phyloP scores from a whole-genome alignment of 306 rosid species.

The Cicer judaicum region DNA sequence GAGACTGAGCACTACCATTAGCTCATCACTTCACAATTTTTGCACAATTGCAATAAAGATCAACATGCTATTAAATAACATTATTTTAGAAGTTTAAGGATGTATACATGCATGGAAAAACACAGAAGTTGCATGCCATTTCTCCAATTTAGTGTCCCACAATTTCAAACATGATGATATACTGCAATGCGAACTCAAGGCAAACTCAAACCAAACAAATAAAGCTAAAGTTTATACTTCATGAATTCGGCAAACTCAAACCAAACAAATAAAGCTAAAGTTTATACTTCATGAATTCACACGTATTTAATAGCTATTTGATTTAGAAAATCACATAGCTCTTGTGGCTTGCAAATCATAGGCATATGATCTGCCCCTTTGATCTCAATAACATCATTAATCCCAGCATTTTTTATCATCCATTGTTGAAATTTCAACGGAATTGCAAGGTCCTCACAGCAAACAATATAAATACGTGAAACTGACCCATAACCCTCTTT shows the following conservation, averaged over 20 bases:
- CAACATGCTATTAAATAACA: too few species aligned
- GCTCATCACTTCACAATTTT: too few species aligned
- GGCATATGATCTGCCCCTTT: constrained; percentile 62
- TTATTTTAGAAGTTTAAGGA: too few species aligned
- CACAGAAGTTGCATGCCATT: not conserved
- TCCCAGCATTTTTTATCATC: constrained; percentile 59
- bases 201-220: not conserved
- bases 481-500: constrained; percentile 58
- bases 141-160: not conserved
- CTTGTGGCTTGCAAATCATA: constrained; percentile 52
- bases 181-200: not conserved
- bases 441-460: constrained; percentile 47
- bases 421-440: constrained; percentile 49
- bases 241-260: not conserved
- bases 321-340: constrained; percentile 51
- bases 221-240: not conserved
- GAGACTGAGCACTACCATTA: too few species aligned
- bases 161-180: not conserved
- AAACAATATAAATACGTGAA: constrained; percentile 44
- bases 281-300: not conserved
- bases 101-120: not conserved
- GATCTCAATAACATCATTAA: constrained; percentile 56
- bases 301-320: constrained; percentile 52
- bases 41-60: too few species aligned
- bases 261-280: not conserved